A percentile compares a stretch with the other conserved stretches of the same genome.
Evolutionary conservation across 2,329 filamentous ascomycete genomes (phyloP).

Genomic region (Penicillium sp.): DNA sequence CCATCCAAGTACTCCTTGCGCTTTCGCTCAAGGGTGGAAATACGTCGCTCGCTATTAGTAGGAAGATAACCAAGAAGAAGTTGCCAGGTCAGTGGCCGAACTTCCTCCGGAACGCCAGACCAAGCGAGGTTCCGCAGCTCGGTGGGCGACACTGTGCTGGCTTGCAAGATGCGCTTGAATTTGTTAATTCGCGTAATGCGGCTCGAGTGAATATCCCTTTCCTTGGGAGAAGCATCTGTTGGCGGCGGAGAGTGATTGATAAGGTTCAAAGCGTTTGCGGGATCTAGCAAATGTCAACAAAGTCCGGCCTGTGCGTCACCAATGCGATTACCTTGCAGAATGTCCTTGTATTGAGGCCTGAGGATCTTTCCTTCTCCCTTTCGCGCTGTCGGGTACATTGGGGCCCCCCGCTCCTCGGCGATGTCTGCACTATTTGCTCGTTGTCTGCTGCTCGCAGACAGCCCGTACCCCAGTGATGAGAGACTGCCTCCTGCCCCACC

Average conservation of each 20-base stretch:
- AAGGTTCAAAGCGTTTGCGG: constrained; percentile 90
- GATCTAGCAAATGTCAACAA: constrained; percentile 50
- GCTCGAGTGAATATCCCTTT: constrained; percentile 81
- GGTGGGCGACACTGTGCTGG: constrained; percentile 81
- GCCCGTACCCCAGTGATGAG: constrained; percentile 31
- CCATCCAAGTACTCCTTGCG: constrained; percentile 96
- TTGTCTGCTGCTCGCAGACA: constrained; percentile 53
- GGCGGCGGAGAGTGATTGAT: constrained; percentile 83
- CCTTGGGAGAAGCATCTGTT: constrained; percentile 73
- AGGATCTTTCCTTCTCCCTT: constrained; percentile 94
- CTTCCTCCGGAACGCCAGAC: constrained; percentile 92
- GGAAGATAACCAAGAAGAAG: constrained; percentile 91
- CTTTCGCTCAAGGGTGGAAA: constrained; percentile 88
- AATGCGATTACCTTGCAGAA: constrained; percentile 63
- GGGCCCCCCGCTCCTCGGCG: constrained; percentile 80
- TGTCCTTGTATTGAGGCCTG: constrained; percentile 96
- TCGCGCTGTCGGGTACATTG: constrained; percentile 83
- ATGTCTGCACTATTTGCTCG: constrained; percentile 91
- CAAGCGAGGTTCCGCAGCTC: constrained; percentile 86
- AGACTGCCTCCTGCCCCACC: constrained; percentile 25
- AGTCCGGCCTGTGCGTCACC: not conserved
- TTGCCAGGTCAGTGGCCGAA: constrained; percentile 99
- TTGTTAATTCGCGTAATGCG: constrained; percentile 95
- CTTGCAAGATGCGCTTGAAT: constrained; percentile 93
- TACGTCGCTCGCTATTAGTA: constrained; percentile 90